phyloP scores from a whole-genome alignment of 2,329 filamentous ascomycete species.

The Aspergillus sclerotialis region DNA sequence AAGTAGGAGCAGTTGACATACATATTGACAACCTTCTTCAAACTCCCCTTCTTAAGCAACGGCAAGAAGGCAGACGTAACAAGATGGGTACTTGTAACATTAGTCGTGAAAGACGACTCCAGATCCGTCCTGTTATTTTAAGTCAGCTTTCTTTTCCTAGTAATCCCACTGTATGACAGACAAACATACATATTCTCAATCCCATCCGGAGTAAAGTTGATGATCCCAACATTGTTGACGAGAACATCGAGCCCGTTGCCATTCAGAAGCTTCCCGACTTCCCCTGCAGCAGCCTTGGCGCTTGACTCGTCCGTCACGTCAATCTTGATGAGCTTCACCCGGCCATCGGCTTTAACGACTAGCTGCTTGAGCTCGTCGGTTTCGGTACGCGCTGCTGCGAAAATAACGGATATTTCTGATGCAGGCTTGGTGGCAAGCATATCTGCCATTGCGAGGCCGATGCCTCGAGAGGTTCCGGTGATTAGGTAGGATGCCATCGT shows the following conservation, averaged over 20 bases:
- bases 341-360: conserved; percentile 20
- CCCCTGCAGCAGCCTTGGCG: conserved; percentile 26
- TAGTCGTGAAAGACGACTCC: conserved; percentile 27
- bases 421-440: conserved; percentile 21
- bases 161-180: too few relatives aligned
- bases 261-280: conserved; percentile 24
- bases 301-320: conserved; percentile 29
- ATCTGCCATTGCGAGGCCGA: conserved; percentile 24
- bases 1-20: conserved; percentile 11
- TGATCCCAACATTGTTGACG: conserved; percentile 24
- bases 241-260: conserved; percentile 32
- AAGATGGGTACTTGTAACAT: conserved; percentile 32
- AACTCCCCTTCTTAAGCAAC: conserved; percentile 23
- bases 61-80: conserved; percentile 31
- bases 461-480: conserved; percentile 27
- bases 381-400: conserved; percentile 32
- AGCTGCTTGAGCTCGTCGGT: conserved; percentile 24
- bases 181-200: conserved; percentile 10
- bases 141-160: background rate
- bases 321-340: conserved; percentile 28
- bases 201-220: conserved; percentile 5
- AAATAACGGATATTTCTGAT: conserved; percentile 29
- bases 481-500: conserved; percentile 32
- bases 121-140: conserved; percentile 12
- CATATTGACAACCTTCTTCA: conserved; percentile 39